These are phyloP conservation scores for Wickerhamomyces strasburgensis DNA, from an alignment of 805 yeast species.

Conservation along the genomic window DNA sequence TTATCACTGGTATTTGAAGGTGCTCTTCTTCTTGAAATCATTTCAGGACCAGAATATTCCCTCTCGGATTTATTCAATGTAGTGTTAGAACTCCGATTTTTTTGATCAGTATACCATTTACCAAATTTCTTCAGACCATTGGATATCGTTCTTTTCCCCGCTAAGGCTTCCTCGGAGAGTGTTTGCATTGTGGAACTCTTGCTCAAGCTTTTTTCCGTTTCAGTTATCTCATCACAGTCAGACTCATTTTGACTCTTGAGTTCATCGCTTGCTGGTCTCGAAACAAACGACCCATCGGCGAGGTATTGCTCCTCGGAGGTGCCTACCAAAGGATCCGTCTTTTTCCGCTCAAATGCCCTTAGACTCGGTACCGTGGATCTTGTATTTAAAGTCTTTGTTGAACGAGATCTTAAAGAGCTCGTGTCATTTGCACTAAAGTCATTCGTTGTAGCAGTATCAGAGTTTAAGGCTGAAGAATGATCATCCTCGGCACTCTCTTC, in stretches of 20 bases:
- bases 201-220: constrained; percentile 5
- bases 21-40: constrained; percentile 54
- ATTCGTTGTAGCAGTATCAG: constrained; percentile 4
- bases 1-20: constrained; percentile 18
- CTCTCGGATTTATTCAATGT: constrained; percentile 5
- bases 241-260: constrained; percentile 8
- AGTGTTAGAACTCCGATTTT: constrained; percentile 26
- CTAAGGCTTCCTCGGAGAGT: constrained; percentile 23
- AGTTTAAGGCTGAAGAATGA: constrained; percentile 2
- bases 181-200: constrained; percentile 20
- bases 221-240: constrained; percentile 13
- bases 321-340: constrained; percentile 20
- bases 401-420: constrained; percentile 14
- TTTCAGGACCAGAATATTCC: constrained; percentile 46
- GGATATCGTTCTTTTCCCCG: constrained; percentile 35
- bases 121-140: constrained; percentile 55
- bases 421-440: constrained; percentile 9
- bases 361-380: constrained; percentile 8
- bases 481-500: not conserved
- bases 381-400: constrained; percentile 1
- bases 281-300: constrained; percentile 25
- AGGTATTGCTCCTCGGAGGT: constrained; percentile 27
- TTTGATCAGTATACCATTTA: constrained; percentile 58
- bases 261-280: constrained; percentile 3
- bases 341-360: constrained; percentile 7